A percentile compares a stretch with the other conserved stretches of the same genome.
Evolutionary conservation across 179 eudicot genomes (phyloP).

Genomic region (Beta macrorhiza): DNA sequence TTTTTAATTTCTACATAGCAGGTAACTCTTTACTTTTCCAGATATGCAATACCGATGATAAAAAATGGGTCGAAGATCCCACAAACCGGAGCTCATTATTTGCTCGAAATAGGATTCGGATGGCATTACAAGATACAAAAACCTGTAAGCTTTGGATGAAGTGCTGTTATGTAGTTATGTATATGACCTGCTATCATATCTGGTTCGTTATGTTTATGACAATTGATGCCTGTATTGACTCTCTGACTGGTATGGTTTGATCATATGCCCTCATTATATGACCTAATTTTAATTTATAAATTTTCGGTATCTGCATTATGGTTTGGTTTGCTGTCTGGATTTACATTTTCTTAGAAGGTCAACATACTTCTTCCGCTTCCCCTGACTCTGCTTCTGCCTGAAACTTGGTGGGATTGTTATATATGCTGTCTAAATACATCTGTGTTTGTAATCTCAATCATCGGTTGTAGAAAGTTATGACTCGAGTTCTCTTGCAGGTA

Average conservation of each 20-base stretch:
- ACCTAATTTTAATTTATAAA: not conserved
- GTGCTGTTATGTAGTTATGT: too few relatives aligned
- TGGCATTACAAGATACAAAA: slow-evolving; percentile 47
- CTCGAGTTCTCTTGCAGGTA: slow-evolving; percentile 45
- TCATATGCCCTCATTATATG: not conserved
- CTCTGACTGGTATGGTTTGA: not conserved
- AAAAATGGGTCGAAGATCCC: slow-evolving; percentile 97
- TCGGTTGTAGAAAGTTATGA: not conserved
- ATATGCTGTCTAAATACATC: not conserved
- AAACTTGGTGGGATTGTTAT: not conserved
- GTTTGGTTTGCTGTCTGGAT: not conserved
- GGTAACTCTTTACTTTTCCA: slow-evolving; percentile 29
- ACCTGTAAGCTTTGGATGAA: slow-evolving; percentile 49
- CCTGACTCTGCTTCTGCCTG: not conserved
- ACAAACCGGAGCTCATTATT: slow-evolving; percentile 63
- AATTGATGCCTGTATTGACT: too few relatives aligned
- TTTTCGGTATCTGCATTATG: not conserved
- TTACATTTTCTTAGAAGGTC: not conserved
- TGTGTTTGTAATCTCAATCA: not conserved
- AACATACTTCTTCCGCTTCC: not conserved
- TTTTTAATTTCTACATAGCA: slow-evolving; percentile 2
- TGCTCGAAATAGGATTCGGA: slow-evolving; percentile 85
- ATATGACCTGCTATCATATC: too few relatives aligned
- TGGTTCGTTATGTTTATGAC: too few relatives aligned
- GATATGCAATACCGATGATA: slow-evolving; percentile 67